These are phyloP conservation scores for Agaricales sp. DNA, from an alignment of 1,284 basidiomycete species.

Conservation along the genomic window DNA sequence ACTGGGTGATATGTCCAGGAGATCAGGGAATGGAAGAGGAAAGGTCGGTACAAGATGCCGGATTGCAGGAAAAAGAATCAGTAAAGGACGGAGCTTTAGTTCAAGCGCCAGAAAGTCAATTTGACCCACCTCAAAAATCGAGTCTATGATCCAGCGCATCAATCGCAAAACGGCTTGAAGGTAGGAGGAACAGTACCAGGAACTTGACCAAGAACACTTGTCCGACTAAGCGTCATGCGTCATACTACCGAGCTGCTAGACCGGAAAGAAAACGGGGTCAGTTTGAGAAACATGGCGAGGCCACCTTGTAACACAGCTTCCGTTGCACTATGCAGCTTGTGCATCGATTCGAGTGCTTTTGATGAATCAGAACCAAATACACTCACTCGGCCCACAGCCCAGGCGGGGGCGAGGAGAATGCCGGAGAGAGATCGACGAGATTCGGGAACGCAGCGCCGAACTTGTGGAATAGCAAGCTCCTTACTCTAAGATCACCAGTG, in stretches of 20 bases:
- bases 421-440: background rate
- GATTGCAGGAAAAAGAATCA: too few species aligned
- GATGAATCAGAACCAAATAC: background rate
- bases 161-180: background rate
- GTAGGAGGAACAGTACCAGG: background rate
- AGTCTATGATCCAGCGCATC: background rate
- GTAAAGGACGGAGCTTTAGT: background rate
- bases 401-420: background rate
- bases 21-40: background rate
- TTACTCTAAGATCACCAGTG: background rate
- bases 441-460: background rate
- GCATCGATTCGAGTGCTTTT: background rate
- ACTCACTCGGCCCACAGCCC: background rate
- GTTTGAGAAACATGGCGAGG: background rate
- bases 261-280: background rate
- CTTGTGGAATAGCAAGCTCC: background rate
- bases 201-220: background rate
- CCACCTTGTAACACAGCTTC: background rate
- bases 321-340: background rate
- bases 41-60: too few species aligned
- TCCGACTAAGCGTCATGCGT: too few species aligned
- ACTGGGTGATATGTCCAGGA: background rate
- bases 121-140: background rate
- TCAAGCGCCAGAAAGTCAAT: background rate
- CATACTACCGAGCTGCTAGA: too few species aligned